A percentile compares a stretch with the other conserved stretches of the same genome.
Evolutionary conservation across 129 eudicot genomes (phyloP).

Genomic region (Calendula officinalis): DNA sequence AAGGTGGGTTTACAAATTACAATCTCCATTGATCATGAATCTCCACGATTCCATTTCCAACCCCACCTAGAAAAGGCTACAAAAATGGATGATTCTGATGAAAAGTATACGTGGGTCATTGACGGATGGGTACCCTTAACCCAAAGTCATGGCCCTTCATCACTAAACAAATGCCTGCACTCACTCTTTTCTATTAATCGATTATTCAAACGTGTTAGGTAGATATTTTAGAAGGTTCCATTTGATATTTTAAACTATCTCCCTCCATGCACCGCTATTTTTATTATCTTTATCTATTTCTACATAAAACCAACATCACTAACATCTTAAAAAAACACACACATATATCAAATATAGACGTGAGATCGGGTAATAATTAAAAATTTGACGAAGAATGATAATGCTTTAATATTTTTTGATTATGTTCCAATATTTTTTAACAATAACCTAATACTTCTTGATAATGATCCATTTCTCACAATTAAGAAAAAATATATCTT

Average conservation of each 20-base stretch:
- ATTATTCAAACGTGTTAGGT: slow-evolving; percentile 26
- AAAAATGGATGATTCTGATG: slow-evolving; percentile 21
- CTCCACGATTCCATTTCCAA: not conserved
- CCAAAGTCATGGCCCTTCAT: slow-evolving; percentile 14
- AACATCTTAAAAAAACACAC: not conserved
- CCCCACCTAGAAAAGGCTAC: not conserved
- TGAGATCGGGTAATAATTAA: not conserved
- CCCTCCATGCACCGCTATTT: not conserved
- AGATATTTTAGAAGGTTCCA: slow-evolving; percentile 22
- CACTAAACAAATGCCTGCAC: slow-evolving; percentile 21
- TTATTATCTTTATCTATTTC: slow-evolving; percentile 10
- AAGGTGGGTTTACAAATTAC: slow-evolving; percentile 8
- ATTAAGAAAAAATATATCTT: no score
- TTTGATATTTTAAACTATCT: slow-evolving; percentile 15
- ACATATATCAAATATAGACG: not conserved
- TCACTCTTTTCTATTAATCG: not conserved
- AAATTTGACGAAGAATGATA: no score
- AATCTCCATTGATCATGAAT: slow-evolving; percentile 15
- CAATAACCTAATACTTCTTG: no score
- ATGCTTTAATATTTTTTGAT: no score
- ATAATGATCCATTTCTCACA: no score
- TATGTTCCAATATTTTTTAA: no score
- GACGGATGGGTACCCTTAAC: slow-evolving; percentile 10
- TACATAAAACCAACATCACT: slow-evolving; percentile 3
- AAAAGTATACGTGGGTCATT: slow-evolving; percentile 20